A percentile compares a stretch with the other conserved stretches of the same genome.
Conservation (phyloP, 192 early-diverging fungal genomes). For the Oehlia diaphana region DNA sequence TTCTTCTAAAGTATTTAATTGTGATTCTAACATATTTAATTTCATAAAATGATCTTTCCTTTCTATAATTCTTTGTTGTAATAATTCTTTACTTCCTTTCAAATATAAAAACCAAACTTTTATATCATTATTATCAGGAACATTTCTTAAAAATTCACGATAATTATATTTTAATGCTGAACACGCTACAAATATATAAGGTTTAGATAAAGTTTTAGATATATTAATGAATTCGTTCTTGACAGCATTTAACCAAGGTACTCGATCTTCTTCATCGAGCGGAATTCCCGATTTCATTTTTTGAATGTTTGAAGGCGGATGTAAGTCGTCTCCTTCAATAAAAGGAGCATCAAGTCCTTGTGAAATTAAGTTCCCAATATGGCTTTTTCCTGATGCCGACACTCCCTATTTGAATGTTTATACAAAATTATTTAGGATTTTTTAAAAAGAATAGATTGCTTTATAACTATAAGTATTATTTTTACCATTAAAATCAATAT, state of each 20-base stretch:
- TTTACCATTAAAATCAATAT: too few species aligned
- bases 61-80: constrained; percentile 10
- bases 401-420: constrained; percentile 3
- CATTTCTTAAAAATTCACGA: constrained; percentile 23
- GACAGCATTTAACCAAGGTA: constrained; percentile 19
- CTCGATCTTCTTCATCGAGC: constrained; percentile 19
- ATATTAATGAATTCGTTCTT: neutral
- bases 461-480: too few species aligned
- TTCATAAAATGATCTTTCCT: constrained; percentile 28
- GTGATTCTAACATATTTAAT: constrained; percentile 1
- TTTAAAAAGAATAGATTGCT: neutral
- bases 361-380: constrained; percentile 14
- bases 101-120: constrained; percentile 29
- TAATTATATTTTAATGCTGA: constrained; percentile 30
- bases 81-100: constrained; percentile 13
- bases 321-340: constrained; percentile 31
- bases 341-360: neutral
- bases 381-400: constrained; percentile 18
- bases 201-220: neutral
- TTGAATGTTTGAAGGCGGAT: constrained; percentile 14
- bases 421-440: neutral
- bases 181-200: constrained; percentile 19
- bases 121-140: neutral
- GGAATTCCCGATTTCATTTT: constrained; percentile 28
- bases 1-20: constrained; percentile 18